Evolutionary conservation across 176 grass and related monocot species (phyloP).

Genomic region (Stipa capillata): DNA sequence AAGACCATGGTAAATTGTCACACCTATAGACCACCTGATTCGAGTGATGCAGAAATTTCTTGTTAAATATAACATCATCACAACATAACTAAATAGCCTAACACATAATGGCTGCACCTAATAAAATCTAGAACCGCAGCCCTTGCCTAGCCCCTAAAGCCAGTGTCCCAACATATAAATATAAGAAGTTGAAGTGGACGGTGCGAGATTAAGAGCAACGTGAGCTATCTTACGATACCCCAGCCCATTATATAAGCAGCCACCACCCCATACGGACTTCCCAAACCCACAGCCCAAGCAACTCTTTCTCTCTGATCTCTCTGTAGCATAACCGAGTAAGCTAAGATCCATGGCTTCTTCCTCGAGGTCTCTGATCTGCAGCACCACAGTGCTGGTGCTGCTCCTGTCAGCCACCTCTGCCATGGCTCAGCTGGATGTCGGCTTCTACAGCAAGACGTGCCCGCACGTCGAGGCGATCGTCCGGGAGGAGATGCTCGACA

Average conservation of each 20-base stretch:
- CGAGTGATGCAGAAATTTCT: too few species aligned
- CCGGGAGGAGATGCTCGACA: constrained; percentile 20
- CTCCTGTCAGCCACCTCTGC: constrained; percentile 14
- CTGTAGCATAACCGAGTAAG: neutral
- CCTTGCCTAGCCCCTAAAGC: too few species aligned
- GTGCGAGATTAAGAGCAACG: too few species aligned
- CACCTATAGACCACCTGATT: too few species aligned
- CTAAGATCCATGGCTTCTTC: neutral
- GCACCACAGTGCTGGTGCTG: neutral
- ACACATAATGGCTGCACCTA: too few species aligned
- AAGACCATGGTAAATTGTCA: too few species aligned
- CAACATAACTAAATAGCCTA: too few species aligned
- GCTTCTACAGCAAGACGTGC: constrained; percentile 50
- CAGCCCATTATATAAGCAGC: constrained; percentile 20
- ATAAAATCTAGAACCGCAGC: too few species aligned
- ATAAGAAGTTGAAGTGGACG: too few species aligned
- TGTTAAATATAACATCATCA: too few species aligned
- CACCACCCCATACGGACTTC: neutral
- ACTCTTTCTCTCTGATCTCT: too few species aligned
- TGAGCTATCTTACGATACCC: too few species aligned
- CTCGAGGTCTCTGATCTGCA: neutral
- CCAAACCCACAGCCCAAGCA: neutral
- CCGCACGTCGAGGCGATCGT: constrained; percentile 37
- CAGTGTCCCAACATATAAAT: neutral
- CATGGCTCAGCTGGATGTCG: constrained; percentile 14